phyloP scores from a whole-genome alignment of 176 grass and related monocot genomes.

The Musa troglodytarum region DNA sequence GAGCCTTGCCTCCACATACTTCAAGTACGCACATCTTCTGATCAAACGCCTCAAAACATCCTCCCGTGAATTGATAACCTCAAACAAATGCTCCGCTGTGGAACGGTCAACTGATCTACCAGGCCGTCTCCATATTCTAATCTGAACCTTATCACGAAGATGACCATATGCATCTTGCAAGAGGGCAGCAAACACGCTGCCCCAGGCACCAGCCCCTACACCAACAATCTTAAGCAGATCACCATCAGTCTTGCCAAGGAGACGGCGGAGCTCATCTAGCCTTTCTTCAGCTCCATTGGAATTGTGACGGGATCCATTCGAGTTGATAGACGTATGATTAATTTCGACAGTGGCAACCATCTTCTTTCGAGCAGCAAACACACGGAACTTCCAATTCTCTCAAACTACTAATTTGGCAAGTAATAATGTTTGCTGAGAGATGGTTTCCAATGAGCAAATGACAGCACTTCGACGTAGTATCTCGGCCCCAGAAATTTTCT shows the following conservation, averaged over 20 bases:
- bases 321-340: slow-evolving; percentile 11
- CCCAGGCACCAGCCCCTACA: slow-evolving; percentile 89
- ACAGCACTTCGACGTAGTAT: neutral
- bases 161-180: slow-evolving; percentile 85
- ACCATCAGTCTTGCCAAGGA: slow-evolving; percentile 71
- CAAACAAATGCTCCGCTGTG: slow-evolving; percentile 75
- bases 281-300: slow-evolving; percentile 54
- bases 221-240: slow-evolving; percentile 95
- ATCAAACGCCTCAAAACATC: slow-evolving; percentile 82
- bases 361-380: slow-evolving; percentile 10
- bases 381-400: neutral
- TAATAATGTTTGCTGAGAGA: neutral
- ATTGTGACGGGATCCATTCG: slow-evolving; percentile 43
- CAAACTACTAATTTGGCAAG: neutral
- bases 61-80: slow-evolving; percentile 96
- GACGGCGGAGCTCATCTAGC: slow-evolving; percentile 67
- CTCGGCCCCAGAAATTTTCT: neutral
- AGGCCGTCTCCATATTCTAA: slow-evolving; percentile 77
- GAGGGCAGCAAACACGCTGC: slow-evolving; percentile 85
- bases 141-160: slow-evolving; percentile 86
- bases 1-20: slow-evolving; percentile 90
- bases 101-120: slow-evolving; percentile 55
- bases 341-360: slow-evolving; percentile 65
- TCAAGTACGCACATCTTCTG: slow-evolving; percentile 76
- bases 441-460: neutral